These are phyloP conservation scores for Mallotus nudiflorus DNA, from an alignment of 345 rosid species.

Conservation along the genomic window DNA sequence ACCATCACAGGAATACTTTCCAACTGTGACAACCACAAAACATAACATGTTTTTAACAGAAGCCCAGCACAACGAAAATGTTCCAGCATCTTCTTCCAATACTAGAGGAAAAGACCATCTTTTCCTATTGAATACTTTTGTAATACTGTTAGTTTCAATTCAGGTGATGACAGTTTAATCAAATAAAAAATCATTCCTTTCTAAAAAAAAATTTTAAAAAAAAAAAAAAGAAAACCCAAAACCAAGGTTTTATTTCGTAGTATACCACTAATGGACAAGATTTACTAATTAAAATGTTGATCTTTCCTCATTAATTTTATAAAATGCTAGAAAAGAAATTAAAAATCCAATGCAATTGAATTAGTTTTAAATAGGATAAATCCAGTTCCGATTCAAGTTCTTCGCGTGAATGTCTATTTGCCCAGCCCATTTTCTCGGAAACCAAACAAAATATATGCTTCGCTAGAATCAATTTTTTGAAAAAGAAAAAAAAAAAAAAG, in stretches of 20 bases:
- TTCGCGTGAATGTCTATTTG: background rate
- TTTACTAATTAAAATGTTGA: background rate
- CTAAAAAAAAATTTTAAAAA: too few relatives aligned
- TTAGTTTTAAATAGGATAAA: background rate
- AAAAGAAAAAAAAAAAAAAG: conserved; percentile 5
- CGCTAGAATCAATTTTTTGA: background rate
- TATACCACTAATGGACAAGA: background rate
- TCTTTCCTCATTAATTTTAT: background rate
- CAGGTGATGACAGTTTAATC: too few relatives aligned
- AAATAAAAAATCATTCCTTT: too few relatives aligned
- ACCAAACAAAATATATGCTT: background rate
- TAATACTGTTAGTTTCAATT: too few relatives aligned
- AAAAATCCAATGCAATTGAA: background rate
- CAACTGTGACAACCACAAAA: conserved; percentile 16
- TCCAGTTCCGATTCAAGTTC: conserved; percentile 3
- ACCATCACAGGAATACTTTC: conserved; percentile 32
- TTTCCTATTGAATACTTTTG: too few relatives aligned
- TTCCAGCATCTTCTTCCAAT: too few relatives aligned
- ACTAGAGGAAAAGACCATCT: too few relatives aligned
- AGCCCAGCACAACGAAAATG: too few relatives aligned
- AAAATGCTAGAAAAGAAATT: background rate
- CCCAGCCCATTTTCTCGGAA: background rate
- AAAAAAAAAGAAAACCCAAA: too few relatives aligned
- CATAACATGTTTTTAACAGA: background rate
- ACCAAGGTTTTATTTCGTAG: too few relatives aligned